These are phyloP conservation scores for Metschnikowia matae DNA, from an alignment of 805 yeast genomes.

Conservation along the genomic window DNA sequence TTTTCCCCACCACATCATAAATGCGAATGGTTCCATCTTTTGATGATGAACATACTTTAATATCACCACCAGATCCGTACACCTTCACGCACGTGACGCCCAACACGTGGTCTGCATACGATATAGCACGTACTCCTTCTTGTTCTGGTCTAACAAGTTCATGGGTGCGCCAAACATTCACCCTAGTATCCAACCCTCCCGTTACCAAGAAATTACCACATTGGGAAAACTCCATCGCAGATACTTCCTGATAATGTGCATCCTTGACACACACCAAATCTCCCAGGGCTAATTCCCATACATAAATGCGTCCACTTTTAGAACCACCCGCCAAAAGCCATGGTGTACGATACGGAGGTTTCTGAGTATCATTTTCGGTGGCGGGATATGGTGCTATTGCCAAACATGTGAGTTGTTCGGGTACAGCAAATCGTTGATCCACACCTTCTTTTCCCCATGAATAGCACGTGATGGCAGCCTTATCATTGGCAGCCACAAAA, in stretches of 20 bases:
- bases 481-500: slow-evolving; percentile 62
- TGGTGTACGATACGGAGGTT: slow-evolving; percentile 47
- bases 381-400: slow-evolving; percentile 39
- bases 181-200: slow-evolving; percentile 79
- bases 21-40: slow-evolving; percentile 71
- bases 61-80: slow-evolving; percentile 54
- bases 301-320: slow-evolving; percentile 65
- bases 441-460: slow-evolving; percentile 65
- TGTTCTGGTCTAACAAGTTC: slow-evolving; percentile 48
- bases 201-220: slow-evolving; percentile 66
- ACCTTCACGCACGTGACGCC: slow-evolving; percentile 48
- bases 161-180: slow-evolving; percentile 64
- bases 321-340: slow-evolving; percentile 75
- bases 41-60: slow-evolving; percentile 65
- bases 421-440: slow-evolving; percentile 78
- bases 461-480: slow-evolving; percentile 74
- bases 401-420: slow-evolving; percentile 68
- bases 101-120: slow-evolving; percentile 58
- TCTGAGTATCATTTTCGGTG: slow-evolving; percentile 12
- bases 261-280: slow-evolving; percentile 65
- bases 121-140: slow-evolving; percentile 50
- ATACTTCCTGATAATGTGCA: slow-evolving; percentile 78
- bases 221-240: slow-evolving; percentile 51
- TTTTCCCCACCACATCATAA: slow-evolving; percentile 49
- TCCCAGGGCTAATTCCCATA: slow-evolving; percentile 87